phyloP scores from a whole-genome alignment of 768 basidiomycete genomes.

The Scleroderma citrinum region DNA sequence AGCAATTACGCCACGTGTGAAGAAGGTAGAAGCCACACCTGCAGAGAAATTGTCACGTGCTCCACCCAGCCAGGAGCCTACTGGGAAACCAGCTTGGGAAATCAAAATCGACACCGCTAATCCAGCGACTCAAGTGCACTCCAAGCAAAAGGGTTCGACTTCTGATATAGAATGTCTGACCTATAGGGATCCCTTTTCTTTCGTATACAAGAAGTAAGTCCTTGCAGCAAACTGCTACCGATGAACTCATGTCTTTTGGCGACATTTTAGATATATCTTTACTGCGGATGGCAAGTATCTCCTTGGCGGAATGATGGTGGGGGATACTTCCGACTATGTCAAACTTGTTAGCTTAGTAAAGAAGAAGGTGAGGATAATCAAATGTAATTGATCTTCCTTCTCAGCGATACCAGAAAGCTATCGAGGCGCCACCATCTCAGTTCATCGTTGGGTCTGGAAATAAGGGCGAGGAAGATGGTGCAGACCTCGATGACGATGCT shows the following conservation, averaged over 20 bases:
- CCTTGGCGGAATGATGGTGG: constrained; percentile 79
- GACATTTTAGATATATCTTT: constrained; percentile 49
- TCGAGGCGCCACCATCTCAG: constrained; percentile 58
- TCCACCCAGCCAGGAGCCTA: neutral
- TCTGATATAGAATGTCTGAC: constrained; percentile 49
- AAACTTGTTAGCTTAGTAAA: constrained; percentile 67
- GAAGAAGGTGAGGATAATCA: constrained; percentile 45
- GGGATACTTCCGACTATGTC: constrained; percentile 60
- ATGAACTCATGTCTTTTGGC: neutral
- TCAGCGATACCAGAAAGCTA: constrained; percentile 42
- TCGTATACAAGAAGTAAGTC: constrained; percentile 59
- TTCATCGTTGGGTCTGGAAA: constrained; percentile 55
- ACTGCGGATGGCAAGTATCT: constrained; percentile 65
- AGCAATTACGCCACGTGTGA: neutral
- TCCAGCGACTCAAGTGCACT: neutral
- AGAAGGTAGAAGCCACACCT: constrained; percentile 1
- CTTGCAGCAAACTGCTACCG: no score
- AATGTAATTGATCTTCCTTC: neutral
- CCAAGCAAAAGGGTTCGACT: constrained; percentile 10
- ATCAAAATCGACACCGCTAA: constrained; percentile 1
- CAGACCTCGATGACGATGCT: constrained; percentile 64
- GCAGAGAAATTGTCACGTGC: neutral
- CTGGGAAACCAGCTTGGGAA: constrained; percentile 10
- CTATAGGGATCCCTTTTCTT: constrained; percentile 69
- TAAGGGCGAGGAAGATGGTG: constrained; percentile 51